phyloP scores from a whole-genome alignment of 228 moss, liverwort and hornwort genomes.

The Sphagnum magellanicum region DNA sequence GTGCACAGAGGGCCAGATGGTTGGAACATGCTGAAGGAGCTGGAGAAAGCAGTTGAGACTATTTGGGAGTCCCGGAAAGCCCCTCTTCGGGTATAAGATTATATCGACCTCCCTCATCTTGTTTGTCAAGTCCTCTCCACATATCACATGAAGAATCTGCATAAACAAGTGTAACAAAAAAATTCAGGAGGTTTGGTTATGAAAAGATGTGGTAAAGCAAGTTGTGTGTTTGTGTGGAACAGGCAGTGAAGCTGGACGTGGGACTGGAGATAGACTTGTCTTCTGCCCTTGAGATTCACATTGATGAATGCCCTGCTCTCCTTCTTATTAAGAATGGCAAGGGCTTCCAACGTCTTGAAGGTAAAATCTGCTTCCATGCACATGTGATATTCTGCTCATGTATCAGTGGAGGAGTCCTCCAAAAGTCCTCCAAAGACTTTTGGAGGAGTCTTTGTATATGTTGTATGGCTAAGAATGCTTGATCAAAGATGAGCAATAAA shows the following conservation, averaged over 20 bases:
- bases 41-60: slow-evolving; percentile 65
- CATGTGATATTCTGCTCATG: background rate
- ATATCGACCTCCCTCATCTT: too few relatives aligned
- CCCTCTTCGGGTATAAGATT: slow-evolving; percentile 63
- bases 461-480: too few relatives aligned
- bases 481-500: background rate
- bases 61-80: slow-evolving; percentile 69
- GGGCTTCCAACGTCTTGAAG: slow-evolving; percentile 33
- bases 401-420: too few relatives aligned
- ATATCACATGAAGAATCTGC: too few relatives aligned
- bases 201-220: too few relatives aligned
- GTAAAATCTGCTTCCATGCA: slow-evolving; percentile 4
- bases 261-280: slow-evolving; percentile 50
- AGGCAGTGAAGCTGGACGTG: slow-evolving; percentile 56
- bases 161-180: too few relatives aligned
- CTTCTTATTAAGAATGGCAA: slow-evolving; percentile 58
- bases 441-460: too few relatives aligned
- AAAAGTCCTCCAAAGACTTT: too few relatives aligned
- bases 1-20: slow-evolving; percentile 59
- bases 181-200: too few relatives aligned
- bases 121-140: too few relatives aligned
- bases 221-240: slow-evolving; percentile 2
- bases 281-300: slow-evolving; percentile 28
- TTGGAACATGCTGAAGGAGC: slow-evolving; percentile 71
- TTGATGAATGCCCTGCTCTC: slow-evolving; percentile 41